Percentiles rank a stretch among this genome's conserved stretches.
Conservation (phyloP, 2,329 filamentous ascomycete species). For the Magnaporthales sp. region DNA sequence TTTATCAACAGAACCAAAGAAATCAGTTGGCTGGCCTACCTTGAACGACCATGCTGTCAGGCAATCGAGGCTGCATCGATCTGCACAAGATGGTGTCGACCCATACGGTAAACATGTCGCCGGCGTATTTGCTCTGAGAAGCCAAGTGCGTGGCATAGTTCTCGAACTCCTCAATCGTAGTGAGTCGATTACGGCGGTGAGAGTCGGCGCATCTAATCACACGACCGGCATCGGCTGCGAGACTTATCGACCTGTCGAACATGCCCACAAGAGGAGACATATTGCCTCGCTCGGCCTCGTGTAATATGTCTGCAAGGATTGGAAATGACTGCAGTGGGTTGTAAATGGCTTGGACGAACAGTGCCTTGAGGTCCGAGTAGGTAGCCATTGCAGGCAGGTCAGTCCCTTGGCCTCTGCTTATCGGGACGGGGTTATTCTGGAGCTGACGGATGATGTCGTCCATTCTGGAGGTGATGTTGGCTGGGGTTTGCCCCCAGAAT, state of each 20-base stretch:
- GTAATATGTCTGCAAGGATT: background rate
- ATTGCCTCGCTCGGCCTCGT: background rate
- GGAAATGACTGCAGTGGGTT: background rate
- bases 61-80: background rate
- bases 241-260: background rate
- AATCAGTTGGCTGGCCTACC: background rate
- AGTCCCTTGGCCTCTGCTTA: background rate
- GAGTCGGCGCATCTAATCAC: background rate
- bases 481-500: background rate
- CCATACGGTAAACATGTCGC: background rate
- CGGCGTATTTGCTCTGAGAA: background rate
- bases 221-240: background rate
- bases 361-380: background rate
- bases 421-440: background rate
- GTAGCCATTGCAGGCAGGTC: background rate
- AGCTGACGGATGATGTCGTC: background rate
- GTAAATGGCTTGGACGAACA: background rate
- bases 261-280: background rate
- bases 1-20: no score
- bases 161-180: background rate
- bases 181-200: background rate
- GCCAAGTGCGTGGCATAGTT: background rate
- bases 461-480: background rate
- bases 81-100: background rate
- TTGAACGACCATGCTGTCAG: background rate